Evolutionary conservation across 345 rosid genomes (phyloP).

Genomic region (Isatis tinctoria): DNA sequence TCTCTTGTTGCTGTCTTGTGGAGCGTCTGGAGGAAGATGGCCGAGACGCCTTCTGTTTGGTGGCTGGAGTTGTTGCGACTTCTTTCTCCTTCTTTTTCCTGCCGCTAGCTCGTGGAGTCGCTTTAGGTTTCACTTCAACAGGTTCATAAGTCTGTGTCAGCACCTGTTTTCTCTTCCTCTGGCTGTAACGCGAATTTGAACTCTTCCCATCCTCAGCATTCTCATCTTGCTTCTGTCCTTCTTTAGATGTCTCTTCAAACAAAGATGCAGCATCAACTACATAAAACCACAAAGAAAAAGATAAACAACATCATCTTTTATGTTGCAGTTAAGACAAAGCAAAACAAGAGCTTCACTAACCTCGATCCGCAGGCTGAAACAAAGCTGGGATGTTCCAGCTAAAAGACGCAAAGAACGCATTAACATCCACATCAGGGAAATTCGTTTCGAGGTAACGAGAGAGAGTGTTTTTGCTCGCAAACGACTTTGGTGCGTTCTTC

Average conservation of each 20-base stretch:
- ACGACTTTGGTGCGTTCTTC: conserved; percentile 21
- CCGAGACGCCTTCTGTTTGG: conserved; percentile 30
- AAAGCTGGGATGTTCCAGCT: conserved; percentile 69
- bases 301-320: not conserved
- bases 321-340: not conserved
- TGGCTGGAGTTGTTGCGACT: conserved; percentile 1
- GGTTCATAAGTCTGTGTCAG: conserved; percentile 25
- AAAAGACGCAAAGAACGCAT: conserved; percentile 66
- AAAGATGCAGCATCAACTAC: conserved; percentile 34
- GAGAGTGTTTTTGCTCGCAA: conserved; percentile 53
- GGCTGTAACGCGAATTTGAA: conserved; percentile 14
- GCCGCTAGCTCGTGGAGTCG: conserved; percentile 9
- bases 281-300: not conserved
- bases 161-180: conserved; percentile 37
- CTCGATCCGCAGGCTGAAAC: conserved; percentile 28
- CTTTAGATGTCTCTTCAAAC: conserved; percentile 20
- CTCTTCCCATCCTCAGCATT: conserved; percentile 22
- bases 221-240: conserved; percentile 21
- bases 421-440: conserved; percentile 52
- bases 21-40: conserved; percentile 22
- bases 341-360: conserved; percentile 16
- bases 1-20: conserved; percentile 21
- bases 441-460: conserved; percentile 41
- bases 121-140: conserved; percentile 11
- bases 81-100: conserved; percentile 37